A percentile compares a stretch with the other conserved stretches of the same genome.
phyloP scores from a whole-genome alignment of 2,329 filamentous ascomycete species.

The Geosmithia morbida region DNA sequence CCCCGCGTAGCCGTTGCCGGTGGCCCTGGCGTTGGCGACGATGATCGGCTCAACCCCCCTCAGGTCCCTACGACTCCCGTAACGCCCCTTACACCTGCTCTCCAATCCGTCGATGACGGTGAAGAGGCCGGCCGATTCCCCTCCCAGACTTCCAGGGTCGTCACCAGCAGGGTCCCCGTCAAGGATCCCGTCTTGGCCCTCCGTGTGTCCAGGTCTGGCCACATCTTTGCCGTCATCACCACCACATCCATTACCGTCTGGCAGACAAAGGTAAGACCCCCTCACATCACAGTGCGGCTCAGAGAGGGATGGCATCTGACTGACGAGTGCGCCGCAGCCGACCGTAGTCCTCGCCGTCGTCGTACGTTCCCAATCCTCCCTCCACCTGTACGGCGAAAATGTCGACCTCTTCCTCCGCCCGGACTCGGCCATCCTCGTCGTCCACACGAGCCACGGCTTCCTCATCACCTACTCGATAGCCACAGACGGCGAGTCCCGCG shows the following conservation, averaged over 20 bases:
- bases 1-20: constrained; percentile 9
- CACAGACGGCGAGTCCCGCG: constrained; percentile 64
- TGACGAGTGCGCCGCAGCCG: constrained; percentile 37
- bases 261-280: constrained; percentile 66
- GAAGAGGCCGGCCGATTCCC: constrained; percentile 8
- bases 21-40: background rate
- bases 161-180: constrained; percentile 20
- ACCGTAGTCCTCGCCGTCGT: constrained; percentile 79
- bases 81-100: constrained; percentile 41
- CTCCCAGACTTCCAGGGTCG: constrained; percentile 10
- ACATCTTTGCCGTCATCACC: constrained; percentile 79
- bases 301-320: background rate
- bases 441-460: constrained; percentile 74
- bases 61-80: constrained; percentile 28
- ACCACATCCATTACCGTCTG: constrained; percentile 78
- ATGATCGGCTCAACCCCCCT: constrained; percentile 16
- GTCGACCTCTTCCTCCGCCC: constrained; percentile 74
- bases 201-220: constrained; percentile 63
- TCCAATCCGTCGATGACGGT: constrained; percentile 43
- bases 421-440: constrained; percentile 81
- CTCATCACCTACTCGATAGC: constrained; percentile 90
- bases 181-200: constrained; percentile 60
- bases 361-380: constrained; percentile 64
- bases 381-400: constrained; percentile 75
- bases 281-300: too few species aligned